Evolutionary conservation across 306 rosid species (phyloP).

Genomic region (Acacia confusa): DNA sequence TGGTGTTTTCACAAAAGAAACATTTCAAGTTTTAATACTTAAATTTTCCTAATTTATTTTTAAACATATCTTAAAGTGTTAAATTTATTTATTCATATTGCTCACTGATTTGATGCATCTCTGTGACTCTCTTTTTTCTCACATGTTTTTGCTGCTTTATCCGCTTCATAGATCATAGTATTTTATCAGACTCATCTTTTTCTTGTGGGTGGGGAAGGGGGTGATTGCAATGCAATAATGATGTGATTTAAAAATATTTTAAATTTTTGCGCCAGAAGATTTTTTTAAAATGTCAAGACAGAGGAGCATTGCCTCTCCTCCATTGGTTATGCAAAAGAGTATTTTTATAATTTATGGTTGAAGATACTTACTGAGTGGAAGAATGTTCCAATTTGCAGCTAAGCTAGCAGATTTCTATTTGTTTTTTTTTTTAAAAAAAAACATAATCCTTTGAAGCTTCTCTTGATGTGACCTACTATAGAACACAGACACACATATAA

Average conservation of each 20-base stretch:
- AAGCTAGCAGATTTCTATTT: neutral
- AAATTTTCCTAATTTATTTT: neutral
- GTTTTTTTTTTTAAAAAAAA: neutral
- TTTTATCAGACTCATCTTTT: neutral
- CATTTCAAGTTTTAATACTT: neutral
- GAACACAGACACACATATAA: neutral
- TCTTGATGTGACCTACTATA: neutral
- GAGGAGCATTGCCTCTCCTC: neutral
- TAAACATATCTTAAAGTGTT: neutral
- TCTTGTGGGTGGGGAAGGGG: neutral
- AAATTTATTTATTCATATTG: neutral
- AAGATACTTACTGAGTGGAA: neutral
- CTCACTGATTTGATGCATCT: neutral
- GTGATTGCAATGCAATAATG: neutral
- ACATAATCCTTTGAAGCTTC: neutral
- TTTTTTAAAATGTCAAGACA: neutral
- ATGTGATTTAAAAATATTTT: neutral
- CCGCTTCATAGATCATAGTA: neutral
- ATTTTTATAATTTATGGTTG: neutral
- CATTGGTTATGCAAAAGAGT: neutral
- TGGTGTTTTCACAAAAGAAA: neutral
- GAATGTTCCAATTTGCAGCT: neutral
- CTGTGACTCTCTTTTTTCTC: neutral
- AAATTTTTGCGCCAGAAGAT: neutral
- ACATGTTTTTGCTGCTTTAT: neutral